Base-by-base conservation (phyloP, 495 filamentous ascomycete species). In the Apiosordaria backusii region DNA sequence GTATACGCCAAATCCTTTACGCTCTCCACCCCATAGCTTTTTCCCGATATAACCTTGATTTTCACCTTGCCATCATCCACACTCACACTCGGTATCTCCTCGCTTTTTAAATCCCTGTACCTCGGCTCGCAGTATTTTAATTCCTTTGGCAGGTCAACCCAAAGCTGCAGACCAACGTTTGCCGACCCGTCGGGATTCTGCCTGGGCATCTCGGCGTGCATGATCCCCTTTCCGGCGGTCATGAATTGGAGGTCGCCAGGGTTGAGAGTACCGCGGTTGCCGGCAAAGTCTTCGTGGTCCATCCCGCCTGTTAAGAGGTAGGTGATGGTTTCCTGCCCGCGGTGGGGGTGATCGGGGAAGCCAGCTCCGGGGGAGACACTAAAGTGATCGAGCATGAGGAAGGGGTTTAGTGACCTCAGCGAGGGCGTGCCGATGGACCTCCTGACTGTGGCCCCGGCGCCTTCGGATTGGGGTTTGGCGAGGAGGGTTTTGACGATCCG, bases 301-400 rank as follows among this genome's bases (percentile, higher is more conserved):
- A 97, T 88, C 0, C 84, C 91, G 61, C 94, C 94, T 1, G 82
- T 75, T 1, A 97, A 80, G 2, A 97, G 80, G 76, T 97, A 99
- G 16, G 95, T 99, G 73, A 99, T 96, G 15, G 92, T 96, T 73
- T 96, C 90, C 61, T 81, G 77, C 40, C 79, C 79, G n/a, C 79
- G 68, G 70, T 80, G 77, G 18, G 81, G 80, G 69, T 79, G 74
- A 65, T 75, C 71, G 9, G 71, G 72, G 24, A 76, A 74, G 0
- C 94, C 94, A 22, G 93, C 90, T 57, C 90, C 91, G 19, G 88
- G 88, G 27, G 85, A 84, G 71, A 93, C 86, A 54, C 83, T 86
- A 83, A 97, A 97, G 79, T 97, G 92, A 76, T 99, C 94, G 24
- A 97, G 90, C 94, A 99, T 97, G 16, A 99, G 84, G 82, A 99